Conservation (phyloP, 805 yeast genomes). For the Ogataea corticis region DNA sequence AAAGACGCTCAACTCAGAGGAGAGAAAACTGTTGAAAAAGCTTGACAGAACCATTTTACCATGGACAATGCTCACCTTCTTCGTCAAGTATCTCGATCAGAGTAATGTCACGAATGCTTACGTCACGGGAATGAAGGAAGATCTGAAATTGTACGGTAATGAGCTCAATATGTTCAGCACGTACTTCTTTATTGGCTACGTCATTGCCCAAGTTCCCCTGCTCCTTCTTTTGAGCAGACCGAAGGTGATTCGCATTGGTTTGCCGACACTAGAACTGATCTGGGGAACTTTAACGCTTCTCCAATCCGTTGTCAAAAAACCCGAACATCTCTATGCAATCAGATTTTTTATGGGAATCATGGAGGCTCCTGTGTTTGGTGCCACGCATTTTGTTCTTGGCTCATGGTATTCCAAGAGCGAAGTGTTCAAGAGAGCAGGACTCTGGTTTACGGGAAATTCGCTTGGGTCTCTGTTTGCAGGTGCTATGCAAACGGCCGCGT, state of each 20-base stretch:
- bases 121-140: conserved; percentile 65
- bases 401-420: conserved; percentile 7
- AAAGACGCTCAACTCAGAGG: conserved; percentile 3
- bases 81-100: conserved; percentile 54
- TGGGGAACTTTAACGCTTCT: conserved; percentile 3
- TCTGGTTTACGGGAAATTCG: conserved; percentile 4
- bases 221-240: conserved; percentile 4
- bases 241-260: background rate
- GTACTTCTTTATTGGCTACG: conserved; percentile 45
- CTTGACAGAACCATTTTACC: conserved; percentile 5
- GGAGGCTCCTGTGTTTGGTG: conserved; percentile 34
- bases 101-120: conserved; percentile 57
- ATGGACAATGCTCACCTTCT: conserved; percentile 3
- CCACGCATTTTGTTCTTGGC: conserved; percentile 4
- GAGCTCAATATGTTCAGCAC: conserved; percentile 26
- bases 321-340: conserved; percentile 51
- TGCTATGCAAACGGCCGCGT: conserved; percentile 42
- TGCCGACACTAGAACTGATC: background rate
- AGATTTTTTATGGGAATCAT: conserved; percentile 61
- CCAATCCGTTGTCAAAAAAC: conserved; percentile 33
- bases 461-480: conserved; percentile 57
- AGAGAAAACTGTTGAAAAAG: conserved; percentile 7
- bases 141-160: conserved; percentile 22
- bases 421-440: conserved; percentile 7
- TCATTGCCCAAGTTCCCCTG: conserved; percentile 57